These are phyloP conservation scores for Pneumocystis wakefieldiae DNA, from an alignment of 1,139 yeast genomes.

Conservation along the genomic window DNA sequence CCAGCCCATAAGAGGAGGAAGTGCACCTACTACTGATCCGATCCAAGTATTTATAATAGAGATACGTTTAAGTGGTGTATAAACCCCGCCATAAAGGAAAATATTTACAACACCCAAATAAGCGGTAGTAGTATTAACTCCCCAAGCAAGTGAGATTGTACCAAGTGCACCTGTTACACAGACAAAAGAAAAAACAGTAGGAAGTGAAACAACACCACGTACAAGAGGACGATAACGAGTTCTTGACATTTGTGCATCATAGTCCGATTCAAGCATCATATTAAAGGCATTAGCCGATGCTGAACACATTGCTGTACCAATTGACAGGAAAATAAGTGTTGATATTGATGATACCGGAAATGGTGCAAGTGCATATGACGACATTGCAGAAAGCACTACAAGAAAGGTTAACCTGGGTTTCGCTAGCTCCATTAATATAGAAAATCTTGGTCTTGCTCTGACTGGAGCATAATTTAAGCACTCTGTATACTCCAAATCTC, in stretches of 20 bases:
- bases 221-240: constrained; percentile 87
- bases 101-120: constrained; percentile 63
- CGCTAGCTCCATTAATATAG: constrained; percentile 52
- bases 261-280: constrained; percentile 91
- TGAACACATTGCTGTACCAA: constrained; percentile 77
- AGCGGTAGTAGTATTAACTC: constrained; percentile 57
- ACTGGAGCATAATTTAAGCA: neutral
- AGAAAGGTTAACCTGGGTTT: constrained; percentile 80
- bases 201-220: constrained; percentile 58
- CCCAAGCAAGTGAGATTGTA: constrained; percentile 47
- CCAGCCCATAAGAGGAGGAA: constrained; percentile 99
- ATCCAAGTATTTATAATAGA: constrained; percentile 92
- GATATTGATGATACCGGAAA: constrained; percentile 47
- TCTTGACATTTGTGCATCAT: constrained; percentile 75
- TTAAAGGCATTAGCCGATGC: constrained; percentile 94
- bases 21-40: constrained; percentile 95
- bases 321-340: constrained; percentile 54
- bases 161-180: constrained; percentile 59
- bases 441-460: constrained; percentile 5
- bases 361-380: constrained; percentile 89
- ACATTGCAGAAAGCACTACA: constrained; percentile 80
- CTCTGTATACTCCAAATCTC: neutral
- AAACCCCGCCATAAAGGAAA: constrained; percentile 69
- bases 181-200: constrained; percentile 71
- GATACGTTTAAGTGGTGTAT: constrained; percentile 76